Evolutionary conservation across 2,329 filamentous ascomycete genomes (phyloP).

Genomic region (Fusarium verticillioides): DNA sequence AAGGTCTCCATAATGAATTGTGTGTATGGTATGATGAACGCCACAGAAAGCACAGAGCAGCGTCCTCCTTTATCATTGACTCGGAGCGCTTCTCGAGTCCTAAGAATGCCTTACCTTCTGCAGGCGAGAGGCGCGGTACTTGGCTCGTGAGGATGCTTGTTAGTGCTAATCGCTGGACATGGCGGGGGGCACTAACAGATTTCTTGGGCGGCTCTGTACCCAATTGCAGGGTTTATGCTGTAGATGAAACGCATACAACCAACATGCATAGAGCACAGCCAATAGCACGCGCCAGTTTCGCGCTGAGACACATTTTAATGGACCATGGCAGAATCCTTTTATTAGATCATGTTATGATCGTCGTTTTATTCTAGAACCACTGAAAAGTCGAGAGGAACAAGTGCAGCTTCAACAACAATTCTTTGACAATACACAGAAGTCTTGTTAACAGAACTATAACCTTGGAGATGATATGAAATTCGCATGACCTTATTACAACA

Average conservation of each 20-base stretch:
- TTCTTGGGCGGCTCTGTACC: background rate
- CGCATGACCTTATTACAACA: rapidly evolving
- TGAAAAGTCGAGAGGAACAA: too few relatives aligned
- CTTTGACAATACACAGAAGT: rapidly evolving
- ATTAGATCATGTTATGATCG: background rate
- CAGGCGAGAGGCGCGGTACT: background rate
- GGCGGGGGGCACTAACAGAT: background rate
- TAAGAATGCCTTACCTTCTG: background rate
- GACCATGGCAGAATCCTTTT: background rate
- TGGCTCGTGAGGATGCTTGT: rapidly evolving
- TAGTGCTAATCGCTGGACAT: rapidly evolving
- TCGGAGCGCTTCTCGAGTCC: background rate
- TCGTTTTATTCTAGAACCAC: background rate
- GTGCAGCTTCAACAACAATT: background rate
- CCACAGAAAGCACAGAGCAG: background rate
- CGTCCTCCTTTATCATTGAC: background rate
- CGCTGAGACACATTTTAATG: background rate
- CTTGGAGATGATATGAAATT: background rate
- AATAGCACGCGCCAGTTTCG: background rate
- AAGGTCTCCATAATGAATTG: background rate
- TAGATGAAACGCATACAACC: background rate
- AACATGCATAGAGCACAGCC: background rate
- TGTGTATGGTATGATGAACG: background rate
- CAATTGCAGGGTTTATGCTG: background rate
- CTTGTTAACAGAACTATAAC: background rate